Evolutionary conservation across 2,329 filamentous ascomycete genomes (phyloP).

Genomic region (Pseudogymnoascus sp.): DNA sequence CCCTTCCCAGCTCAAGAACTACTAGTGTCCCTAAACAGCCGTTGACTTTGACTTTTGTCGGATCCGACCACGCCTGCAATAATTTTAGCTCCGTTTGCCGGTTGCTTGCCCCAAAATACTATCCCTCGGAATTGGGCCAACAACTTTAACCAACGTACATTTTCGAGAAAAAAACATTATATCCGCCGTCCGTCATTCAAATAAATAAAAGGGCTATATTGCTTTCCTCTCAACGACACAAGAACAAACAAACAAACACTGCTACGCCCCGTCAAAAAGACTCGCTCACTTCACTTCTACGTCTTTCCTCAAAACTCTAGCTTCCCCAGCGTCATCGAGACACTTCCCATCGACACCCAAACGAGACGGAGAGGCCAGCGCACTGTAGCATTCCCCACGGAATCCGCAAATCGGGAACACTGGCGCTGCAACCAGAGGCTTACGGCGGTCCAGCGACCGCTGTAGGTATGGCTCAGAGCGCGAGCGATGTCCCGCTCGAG

Average conservation of each 20-base stretch:
- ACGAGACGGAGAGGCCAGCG: background rate
- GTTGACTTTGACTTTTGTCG: too few relatives aligned
- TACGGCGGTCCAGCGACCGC: slow-evolving; percentile 5
- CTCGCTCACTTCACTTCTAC: background rate
- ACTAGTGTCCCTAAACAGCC: too few relatives aligned
- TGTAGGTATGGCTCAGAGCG: background rate
- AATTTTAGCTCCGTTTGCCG: background rate
- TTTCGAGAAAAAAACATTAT: background rate
- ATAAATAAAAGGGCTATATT: background rate
- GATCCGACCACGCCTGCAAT: background rate
- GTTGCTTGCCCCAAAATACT: background rate
- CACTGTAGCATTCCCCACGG: background rate
- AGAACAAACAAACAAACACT: background rate
- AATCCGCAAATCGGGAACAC: slow-evolving; percentile 1
- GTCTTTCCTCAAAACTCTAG: too few relatives aligned
- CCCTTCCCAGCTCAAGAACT: too few relatives aligned
- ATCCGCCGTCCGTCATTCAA: background rate
- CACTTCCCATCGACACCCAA: background rate
- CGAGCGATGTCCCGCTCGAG: background rate
- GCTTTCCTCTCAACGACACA: too few relatives aligned
- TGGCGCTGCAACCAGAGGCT: slow-evolving; percentile 7
- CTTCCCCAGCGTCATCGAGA: background rate
- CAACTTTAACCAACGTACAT: too few relatives aligned
- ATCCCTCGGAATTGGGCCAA: background rate
- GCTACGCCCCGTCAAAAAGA: background rate